phyloP scores from a whole-genome alignment of 306 rosid genomes.

The Calophaca sinica region DNA sequence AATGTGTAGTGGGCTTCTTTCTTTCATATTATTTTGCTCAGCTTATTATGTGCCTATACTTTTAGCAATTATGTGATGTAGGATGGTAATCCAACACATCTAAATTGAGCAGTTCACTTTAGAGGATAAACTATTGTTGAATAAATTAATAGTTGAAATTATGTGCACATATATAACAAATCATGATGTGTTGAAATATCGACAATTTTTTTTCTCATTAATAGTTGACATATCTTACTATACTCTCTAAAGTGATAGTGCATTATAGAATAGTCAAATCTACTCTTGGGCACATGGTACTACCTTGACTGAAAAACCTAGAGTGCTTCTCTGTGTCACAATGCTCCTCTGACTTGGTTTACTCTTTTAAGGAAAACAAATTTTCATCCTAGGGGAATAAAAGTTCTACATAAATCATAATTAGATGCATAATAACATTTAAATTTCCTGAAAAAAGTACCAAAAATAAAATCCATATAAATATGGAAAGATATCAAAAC shows the following conservation, averaged over 20 bases:
- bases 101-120: neutral
- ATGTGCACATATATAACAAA: neutral
- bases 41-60: neutral
- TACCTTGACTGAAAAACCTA: neutral
- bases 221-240: neutral
- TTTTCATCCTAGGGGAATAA: neutral
- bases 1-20: conserved; percentile 11
- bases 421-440: neutral
- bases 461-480: neutral
- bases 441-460: neutral
- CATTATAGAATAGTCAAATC: neutral
- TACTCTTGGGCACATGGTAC: neutral
- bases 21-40: conserved; percentile 8
- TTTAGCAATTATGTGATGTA: neutral
- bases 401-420: neutral
- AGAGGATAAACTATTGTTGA: neutral
- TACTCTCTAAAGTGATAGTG: neutral
- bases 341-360: conserved; percentile 3
- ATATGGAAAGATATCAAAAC: neutral
- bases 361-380: neutral
- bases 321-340: neutral
- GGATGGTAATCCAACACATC: conserved; percentile 12
- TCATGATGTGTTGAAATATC: neutral
- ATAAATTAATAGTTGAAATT: too few relatives aligned
- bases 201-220: neutral